Evolutionary conservation across 139 green algal species (phyloP), one percentile per base, ranked within the genome.

Genomic region (Volvox africanus): DNA sequence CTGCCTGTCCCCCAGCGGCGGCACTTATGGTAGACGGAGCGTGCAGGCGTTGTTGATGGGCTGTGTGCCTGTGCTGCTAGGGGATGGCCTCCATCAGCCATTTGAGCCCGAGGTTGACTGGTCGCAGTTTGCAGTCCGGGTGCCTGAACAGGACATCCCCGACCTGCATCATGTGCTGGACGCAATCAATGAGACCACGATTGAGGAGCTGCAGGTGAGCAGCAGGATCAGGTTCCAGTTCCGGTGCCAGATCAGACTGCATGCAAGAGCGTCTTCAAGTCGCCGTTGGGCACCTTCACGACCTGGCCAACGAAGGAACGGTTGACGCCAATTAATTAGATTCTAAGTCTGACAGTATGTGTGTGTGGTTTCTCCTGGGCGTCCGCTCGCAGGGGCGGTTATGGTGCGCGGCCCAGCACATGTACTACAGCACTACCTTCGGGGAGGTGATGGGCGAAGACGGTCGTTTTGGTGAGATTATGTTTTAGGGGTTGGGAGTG

Each of bases 51-150:
- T 88, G 1, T 36, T 93, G 9, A 91, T 93, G 91, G 91, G 91
- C 33, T 93, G 91, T 69, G 28, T 93, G 12, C 92, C 92, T 2
- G 92, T 94, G 19, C 86, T 77, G 32, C 79, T 93, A 19, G 82
- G 71, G 9, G 92, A 94, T 61, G 35, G 78, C 30, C 78, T 94
- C 62, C 65, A 86, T 30, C 89, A 94, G 89, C 92, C 92, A 36
- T 93, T 94, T 85, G 86, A 94, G 81, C 92, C 92, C 1, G 86
- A 93, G 86, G 65, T 94, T 19, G 3, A 21, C 76, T 91, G 87
- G 87, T n/a, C n/a, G 0, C 2, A 21, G 26, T 93, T 93, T 78
- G 77, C 35, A 36, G 71, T 94, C 35, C 65, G 67, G 35, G 67
- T 94, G 44, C 37, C 83, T 1, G 78, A 94, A 79, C 11, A 24